Evolutionary conservation across 2,329 filamentous ascomycete genomes (phyloP), one percentile per base, ranked within the genome.

Genomic region (Pezicula rhizophila): DNA sequence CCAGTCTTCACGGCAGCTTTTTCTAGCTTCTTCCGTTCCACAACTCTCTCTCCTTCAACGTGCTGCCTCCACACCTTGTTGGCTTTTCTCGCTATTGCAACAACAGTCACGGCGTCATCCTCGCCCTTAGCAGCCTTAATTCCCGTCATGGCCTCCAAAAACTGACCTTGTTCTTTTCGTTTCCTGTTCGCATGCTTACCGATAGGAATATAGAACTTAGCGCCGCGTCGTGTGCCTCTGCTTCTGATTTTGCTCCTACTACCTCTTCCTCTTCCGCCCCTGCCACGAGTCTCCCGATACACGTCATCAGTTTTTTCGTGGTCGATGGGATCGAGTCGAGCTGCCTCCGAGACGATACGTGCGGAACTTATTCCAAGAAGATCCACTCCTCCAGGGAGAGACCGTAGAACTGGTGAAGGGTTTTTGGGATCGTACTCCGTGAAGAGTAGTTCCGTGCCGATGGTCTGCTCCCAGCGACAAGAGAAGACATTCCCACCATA

Each of bases 401-500:
- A 69, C n/a, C 74, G 76, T 35, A 78, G 64, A 8, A 66, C 65
- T 3, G 77, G 75, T 2, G 77, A 64, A 8, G 64, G 64, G 10
- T 64, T 58, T 38, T 66, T 53, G 35, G 61, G 56, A 52, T 75
- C 68, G 53, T 74, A 77, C 14, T 68, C 68, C 1, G 75, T 76
- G 59, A 96, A 85, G 38, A 95, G 78, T 55, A 91, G 71, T 57
- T 95, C 89, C 0, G 90, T 95, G 33, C 92, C 92, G 39, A 95
- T 79, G 51, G 89, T 85, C 52, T 87, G 82, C 10, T 81, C 79
- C 92, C 92, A 97, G 41, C 80, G 71, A 55, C 89, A 92, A 54
- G 81, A 82, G 63, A 91, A 93, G 18, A 95, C 72, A 53, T 84
- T 80, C 26, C 86, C 87, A 50, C 85, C 78, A 68, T 95, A 95